Percentiles rank a stretch among this genome's conserved stretches.
phyloP scores from a whole-genome alignment of 768 basidiomycete genomes.

The Albatrellus ellisii region DNA sequence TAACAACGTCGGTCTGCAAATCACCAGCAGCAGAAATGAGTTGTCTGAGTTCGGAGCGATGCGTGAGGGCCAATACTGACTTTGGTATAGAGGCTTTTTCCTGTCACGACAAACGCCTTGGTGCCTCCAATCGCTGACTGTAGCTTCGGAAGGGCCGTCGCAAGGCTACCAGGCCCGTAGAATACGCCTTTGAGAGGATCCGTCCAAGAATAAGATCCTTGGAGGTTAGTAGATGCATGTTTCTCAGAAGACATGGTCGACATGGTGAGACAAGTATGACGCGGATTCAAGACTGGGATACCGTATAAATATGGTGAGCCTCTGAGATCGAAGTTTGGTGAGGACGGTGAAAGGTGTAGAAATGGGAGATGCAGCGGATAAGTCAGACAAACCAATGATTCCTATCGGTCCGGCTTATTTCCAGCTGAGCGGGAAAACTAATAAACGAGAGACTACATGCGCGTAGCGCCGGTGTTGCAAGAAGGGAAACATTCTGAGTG shows the following conservation, averaged over 20 bases:
- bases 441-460: too few species aligned
- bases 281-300: too few species aligned
- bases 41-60: background rate
- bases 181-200: slow-evolving; percentile 54
- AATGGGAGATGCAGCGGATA: too few species aligned
- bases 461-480: too few species aligned
- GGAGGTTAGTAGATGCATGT: slow-evolving; percentile 15
- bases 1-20: slow-evolving; percentile 48
- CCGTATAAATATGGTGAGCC: too few species aligned
- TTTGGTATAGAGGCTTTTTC: slow-evolving; percentile 54
- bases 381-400: too few species aligned
- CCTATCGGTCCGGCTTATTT: too few species aligned
- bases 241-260: slow-evolving; percentile 3
- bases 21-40: background rate
- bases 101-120: slow-evolving; percentile 62
- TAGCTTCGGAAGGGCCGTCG: slow-evolving; percentile 50
- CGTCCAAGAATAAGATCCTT: slow-evolving; percentile 55
- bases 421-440: too few species aligned
- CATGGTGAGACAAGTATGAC: too few species aligned
- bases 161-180: slow-evolving; percentile 62
- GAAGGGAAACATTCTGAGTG: too few species aligned
- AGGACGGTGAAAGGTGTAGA: too few species aligned
- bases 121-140: slow-evolving; percentile 38
- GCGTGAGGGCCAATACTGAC: slow-evolving; percentile 21
- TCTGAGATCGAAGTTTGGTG: too few species aligned